Percentiles rank a stretch among this genome's conserved stretches.
Evolutionary conservation across 2,329 filamentous ascomycete genomes (phyloP).

Genomic region (Microdochium bolleyi): DNA sequence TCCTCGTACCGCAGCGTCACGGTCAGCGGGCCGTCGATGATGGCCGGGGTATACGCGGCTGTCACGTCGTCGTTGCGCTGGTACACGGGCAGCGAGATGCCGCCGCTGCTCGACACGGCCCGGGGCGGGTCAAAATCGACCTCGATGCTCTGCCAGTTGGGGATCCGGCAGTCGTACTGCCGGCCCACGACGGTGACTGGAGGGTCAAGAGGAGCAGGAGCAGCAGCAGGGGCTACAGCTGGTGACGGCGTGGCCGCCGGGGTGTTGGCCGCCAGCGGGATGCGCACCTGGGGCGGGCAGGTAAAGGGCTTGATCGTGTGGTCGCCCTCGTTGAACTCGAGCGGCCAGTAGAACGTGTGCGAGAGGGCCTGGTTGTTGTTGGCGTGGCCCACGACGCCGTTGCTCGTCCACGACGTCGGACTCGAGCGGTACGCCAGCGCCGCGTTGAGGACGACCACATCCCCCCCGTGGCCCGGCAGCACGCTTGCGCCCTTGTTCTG

Average conservation of each 20-base stretch:
- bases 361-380: slow-evolving; percentile 4
- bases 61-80: background rate
- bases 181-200: background rate
- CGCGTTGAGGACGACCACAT: background rate
- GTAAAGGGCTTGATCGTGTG: slow-evolving; percentile 3
- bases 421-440: slow-evolving; percentile 2
- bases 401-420: background rate
- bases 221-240: too few relatives aligned
- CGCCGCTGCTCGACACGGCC: background rate
- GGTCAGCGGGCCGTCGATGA: background rate
- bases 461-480: background rate
- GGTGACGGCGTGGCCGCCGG: too few relatives aligned
- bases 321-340: slow-evolving; percentile 4
- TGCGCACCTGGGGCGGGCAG: background rate
- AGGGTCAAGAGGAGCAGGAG: too few relatives aligned
- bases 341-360: slow-evolving; percentile 3
- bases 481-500: slow-evolving; percentile 4
- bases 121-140: background rate
- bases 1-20: background rate
- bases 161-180: background rate
- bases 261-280: slow-evolving; percentile 1
- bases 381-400: slow-evolving; percentile 2
- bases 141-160: background rate
- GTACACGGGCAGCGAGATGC: background rate
- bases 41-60: background rate